Evolutionary conservation across 2,329 filamentous ascomycete genomes (phyloP).

Genomic region (Acephala macrosclerotiorum): DNA sequence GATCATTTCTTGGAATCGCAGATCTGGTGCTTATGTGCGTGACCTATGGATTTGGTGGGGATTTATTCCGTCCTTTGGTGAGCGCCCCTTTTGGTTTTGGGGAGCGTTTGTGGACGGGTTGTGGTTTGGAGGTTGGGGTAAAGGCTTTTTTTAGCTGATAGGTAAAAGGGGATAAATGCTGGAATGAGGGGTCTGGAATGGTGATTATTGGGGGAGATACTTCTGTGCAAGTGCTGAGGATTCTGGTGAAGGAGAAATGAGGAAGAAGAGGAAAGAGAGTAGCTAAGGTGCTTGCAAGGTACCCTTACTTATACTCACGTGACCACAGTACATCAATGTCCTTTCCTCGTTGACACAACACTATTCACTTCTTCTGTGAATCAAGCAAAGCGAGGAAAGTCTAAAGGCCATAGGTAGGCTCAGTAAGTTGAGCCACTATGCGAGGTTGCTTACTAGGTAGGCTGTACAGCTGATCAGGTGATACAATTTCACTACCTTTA

Average conservation of each 20-base stretch:
- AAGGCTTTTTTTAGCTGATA: neutral
- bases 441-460: too few relatives aligned
- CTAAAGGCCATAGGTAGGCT: too few relatives aligned
- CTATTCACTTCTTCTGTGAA: too few relatives aligned
- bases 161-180: neutral
- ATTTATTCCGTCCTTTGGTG: constrained; percentile 3
- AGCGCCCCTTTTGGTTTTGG: neutral
- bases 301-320: too few relatives aligned
- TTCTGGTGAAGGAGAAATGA: neutral
- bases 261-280: neutral
- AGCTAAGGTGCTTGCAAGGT: too few relatives aligned
- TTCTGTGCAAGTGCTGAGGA: neutral
- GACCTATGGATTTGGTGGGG: neutral
- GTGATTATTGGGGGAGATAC: neutral
- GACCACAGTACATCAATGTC: too few relatives aligned
- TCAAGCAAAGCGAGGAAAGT: too few relatives aligned
- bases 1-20: neutral
- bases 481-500: too few relatives aligned
- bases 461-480: too few relatives aligned
- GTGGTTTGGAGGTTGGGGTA: neutral
- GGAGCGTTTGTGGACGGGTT: neutral
- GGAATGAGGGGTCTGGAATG: neutral
- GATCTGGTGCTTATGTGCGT: neutral
- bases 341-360: too few relatives aligned
- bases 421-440: too few relatives aligned